Percentiles rank a stretch among this genome's conserved stretches.
These are phyloP conservation scores for Symbiodinium natans DNA, from an alignment of 73 alveolate genomes.

Conservation along the genomic window DNA sequence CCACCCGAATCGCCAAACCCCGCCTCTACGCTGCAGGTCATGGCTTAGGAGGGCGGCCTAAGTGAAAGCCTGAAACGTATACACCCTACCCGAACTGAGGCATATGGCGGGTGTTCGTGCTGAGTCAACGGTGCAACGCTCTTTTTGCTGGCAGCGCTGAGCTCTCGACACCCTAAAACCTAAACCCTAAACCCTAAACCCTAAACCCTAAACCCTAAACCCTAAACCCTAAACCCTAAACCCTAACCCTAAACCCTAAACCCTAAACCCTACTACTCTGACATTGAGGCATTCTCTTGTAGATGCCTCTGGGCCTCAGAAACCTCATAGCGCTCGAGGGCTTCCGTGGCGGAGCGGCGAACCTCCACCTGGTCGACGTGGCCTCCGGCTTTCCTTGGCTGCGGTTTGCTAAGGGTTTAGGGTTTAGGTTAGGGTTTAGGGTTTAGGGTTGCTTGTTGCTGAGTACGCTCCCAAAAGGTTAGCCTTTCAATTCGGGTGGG, in stretches of 20 bases:
- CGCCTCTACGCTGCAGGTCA: too few species aligned
- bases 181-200: too few species aligned
- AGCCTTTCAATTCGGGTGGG: background rate
- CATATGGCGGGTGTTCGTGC: too few species aligned
- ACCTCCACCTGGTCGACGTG: background rate
- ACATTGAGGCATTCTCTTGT: background rate
- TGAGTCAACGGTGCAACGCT: too few species aligned
- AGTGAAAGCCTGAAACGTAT: too few species aligned
- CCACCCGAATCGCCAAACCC: too few species aligned
- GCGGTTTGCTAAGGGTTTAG: too few species aligned
- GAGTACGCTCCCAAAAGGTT: background rate
- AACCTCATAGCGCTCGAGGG: background rate
- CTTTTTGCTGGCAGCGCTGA: too few species aligned
- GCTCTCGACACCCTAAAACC: too few species aligned
- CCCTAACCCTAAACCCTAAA: background rate
- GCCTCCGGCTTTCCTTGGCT: slow-evolving; percentile 7
- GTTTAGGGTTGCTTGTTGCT: background rate
- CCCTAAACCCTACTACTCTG: background rate
- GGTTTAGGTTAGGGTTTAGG: too few species aligned
- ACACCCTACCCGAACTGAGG: too few species aligned
- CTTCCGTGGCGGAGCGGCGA: background rate
- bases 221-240: background rate
- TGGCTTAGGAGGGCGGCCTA: too few species aligned
- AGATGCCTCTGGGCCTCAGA: background rate
- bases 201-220: background rate